Evolutionary conservation across 2,329 filamentous ascomycete genomes (phyloP).

Genomic region (Trichophyton simii): DNA sequence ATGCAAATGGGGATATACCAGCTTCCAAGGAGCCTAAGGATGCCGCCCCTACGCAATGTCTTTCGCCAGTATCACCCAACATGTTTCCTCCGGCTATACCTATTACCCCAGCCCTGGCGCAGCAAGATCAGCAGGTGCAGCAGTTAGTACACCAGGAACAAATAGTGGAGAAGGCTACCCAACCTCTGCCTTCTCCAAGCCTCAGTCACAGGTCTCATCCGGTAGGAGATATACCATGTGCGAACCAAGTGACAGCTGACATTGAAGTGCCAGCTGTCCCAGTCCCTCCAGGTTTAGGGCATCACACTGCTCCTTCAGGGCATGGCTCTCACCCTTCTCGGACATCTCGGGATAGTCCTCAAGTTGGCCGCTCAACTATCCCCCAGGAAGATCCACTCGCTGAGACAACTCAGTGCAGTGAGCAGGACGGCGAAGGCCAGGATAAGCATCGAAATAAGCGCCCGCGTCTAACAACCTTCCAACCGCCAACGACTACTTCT

Average conservation of each 20-base stretch:
- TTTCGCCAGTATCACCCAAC: neutral
- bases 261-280: neutral
- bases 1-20: neutral
- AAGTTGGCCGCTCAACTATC: neutral
- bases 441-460: neutral
- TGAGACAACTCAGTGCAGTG: neutral
- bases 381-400: neutral
- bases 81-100: neutral
- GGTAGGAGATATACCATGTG: neutral
- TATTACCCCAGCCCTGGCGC: neutral
- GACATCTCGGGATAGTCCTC: neutral
- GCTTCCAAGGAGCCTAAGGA: neutral
- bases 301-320: neutral
- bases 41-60: neutral
- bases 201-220: constrained; percentile 1
- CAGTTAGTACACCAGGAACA: neutral
- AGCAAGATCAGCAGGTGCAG: neutral
- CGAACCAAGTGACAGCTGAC: neutral
- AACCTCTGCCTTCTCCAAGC: constrained; percentile 5
- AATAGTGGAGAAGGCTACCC: neutral
- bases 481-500: neutral
- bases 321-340: neutral
- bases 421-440: neutral
- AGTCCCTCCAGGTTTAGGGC: neutral
- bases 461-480: neutral